A percentile compares a stretch with the other conserved stretches of the same genome.
Conservation (phyloP, 257 asterid species). For the Asclepias syriaca region DNA sequence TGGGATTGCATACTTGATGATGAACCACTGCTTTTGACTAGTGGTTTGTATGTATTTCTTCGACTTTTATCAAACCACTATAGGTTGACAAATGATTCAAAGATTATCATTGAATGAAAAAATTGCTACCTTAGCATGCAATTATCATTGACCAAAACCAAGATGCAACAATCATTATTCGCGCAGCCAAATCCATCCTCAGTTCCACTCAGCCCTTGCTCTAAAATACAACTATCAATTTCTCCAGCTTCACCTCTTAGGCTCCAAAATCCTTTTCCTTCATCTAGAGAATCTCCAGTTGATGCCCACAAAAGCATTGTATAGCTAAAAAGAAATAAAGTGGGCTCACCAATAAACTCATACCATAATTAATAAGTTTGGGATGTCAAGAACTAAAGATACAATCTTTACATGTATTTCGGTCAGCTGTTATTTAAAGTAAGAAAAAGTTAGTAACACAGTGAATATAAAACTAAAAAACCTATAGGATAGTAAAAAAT, state of each 20-base stretch:
- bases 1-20: conserved; percentile 63
- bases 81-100: conserved; percentile 36
- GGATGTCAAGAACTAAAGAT: neutral
- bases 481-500: neutral
- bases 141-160: neutral
- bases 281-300: neutral
- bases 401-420: neutral
- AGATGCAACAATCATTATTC: too few relatives aligned
- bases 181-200: neutral
- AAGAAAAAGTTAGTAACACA: neutral
- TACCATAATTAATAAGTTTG: too few relatives aligned
- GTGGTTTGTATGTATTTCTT: conserved; percentile 61
- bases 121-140: neutral
- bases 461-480: neutral
- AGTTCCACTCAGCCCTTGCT: neutral
- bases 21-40: conserved; percentile 46
- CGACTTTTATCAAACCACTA: conserved; percentile 68
- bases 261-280: neutral
- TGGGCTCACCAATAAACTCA: neutral
- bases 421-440: neutral
- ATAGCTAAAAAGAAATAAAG: neutral
- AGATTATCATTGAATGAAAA: neutral
- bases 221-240: neutral
- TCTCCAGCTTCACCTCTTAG: neutral
- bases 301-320: neutral